Evolutionary conservation across 139 green algal genomes (phyloP).

Genomic region (Chlorella sp.): DNA sequence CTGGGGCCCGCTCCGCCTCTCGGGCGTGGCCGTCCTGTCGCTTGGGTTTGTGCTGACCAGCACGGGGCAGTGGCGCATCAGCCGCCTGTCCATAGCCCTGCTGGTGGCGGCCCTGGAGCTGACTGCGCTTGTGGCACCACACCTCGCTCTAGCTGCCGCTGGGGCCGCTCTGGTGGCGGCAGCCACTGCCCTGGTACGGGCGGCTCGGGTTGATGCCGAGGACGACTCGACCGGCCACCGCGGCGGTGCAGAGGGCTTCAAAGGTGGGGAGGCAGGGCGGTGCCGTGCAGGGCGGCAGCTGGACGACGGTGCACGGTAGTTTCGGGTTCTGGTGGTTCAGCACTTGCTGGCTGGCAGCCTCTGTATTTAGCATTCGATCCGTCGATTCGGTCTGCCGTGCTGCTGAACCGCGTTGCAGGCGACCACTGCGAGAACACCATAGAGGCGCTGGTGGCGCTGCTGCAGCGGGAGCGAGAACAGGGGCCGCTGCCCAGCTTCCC

Average conservation of each 20-base stretch:
- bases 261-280: background rate
- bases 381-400: no score
- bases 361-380: no score
- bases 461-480: background rate
- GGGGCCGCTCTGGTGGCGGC: background rate
- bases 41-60: background rate
- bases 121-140: background rate
- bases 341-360: no score
- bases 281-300: background rate
- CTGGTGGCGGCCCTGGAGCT: background rate
- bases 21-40: background rate
- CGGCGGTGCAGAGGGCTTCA: conserved; percentile 7
- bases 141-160: background rate
- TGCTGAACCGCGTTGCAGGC: background rate
- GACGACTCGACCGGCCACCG: conserved; percentile 33
- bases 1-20: background rate
- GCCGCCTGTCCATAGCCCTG: background rate
- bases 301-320: no score
- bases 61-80: background rate
- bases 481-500: conserved; percentile 20
- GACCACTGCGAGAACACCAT: conserved; percentile 32
- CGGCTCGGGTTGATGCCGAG: background rate
- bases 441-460: conserved; percentile 13
- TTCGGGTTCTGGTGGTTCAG: no score
- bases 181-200: background rate